Conservation (phyloP, 2,329 filamentous ascomycete genomes). For the Trichoderma polysporum region DNA sequence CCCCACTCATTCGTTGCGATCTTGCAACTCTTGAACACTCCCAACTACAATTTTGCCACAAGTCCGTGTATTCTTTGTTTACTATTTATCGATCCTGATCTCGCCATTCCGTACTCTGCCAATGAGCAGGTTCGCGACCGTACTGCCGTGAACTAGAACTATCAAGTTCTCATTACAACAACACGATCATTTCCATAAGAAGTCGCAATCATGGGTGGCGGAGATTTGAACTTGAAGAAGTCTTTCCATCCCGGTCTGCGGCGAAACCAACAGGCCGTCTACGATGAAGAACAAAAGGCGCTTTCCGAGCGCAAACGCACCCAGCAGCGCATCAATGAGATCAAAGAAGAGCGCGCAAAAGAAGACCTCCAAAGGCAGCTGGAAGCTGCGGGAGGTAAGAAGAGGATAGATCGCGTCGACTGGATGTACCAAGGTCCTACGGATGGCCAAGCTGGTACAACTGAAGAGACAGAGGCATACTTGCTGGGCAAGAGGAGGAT, state of each 20-base stretch:
- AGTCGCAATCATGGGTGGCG: constrained; percentile 73
- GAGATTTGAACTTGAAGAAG: constrained; percentile 93
- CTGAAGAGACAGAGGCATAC: constrained; percentile 91
- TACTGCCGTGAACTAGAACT: not conserved
- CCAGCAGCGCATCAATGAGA: constrained; percentile 86
- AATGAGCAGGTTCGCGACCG: not conserved
- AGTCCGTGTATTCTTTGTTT: not conserved
- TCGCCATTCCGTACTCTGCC: not conserved
- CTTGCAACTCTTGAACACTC: not conserved
- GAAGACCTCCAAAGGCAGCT: constrained; percentile 90
- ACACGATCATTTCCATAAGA: not conserved
- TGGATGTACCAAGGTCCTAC: constrained; percentile 97
- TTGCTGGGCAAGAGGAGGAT: constrained; percentile 89
- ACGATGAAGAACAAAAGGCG: constrained; percentile 87
- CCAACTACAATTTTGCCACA: not conserved
- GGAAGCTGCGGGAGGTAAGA: constrained; percentile 81
- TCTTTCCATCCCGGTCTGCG: constrained; percentile 91
- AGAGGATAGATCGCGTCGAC: constrained; percentile 80
- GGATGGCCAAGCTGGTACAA: constrained; percentile 69
- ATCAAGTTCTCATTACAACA: not conserved
- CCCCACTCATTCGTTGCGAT: not conserved
- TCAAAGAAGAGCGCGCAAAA: constrained; percentile 88
- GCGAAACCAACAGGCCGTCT: constrained; percentile 87
- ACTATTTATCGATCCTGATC: not conserved
- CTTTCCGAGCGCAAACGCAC: constrained; percentile 93